Evolutionary conservation across 768 basidiomycete species (phyloP).

Genomic region (Nidularia sp.): DNA sequence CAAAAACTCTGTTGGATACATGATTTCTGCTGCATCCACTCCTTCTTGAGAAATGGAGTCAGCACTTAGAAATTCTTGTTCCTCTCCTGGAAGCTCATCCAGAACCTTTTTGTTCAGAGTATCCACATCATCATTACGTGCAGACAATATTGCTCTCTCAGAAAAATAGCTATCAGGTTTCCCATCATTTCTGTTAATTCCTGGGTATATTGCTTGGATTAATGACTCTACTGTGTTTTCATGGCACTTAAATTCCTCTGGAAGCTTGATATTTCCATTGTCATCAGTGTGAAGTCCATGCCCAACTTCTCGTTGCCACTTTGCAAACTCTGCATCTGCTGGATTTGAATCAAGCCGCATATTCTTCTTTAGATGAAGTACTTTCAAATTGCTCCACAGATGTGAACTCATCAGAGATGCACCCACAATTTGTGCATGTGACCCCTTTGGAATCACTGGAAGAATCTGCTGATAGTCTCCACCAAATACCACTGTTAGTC

Average conservation of each 20-base stretch:
- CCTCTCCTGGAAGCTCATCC: not conserved
- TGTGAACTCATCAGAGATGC: constrained; percentile 27
- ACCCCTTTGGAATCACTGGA: constrained; percentile 35
- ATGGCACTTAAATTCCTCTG: not conserved
- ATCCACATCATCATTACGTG: constrained; percentile 22
- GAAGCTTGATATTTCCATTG: constrained; percentile 3
- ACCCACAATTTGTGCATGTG: constrained; percentile 30
- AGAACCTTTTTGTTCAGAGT: constrained; percentile 17
- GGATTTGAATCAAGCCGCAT: constrained; percentile 31
- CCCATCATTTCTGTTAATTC: not conserved
- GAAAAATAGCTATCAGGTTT: not conserved
- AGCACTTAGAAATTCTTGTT: not conserved
- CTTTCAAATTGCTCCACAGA: constrained; percentile 28
- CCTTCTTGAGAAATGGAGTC: not conserved
- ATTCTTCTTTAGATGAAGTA: constrained; percentile 31
- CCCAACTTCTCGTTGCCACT: constrained; percentile 27
- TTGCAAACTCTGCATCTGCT: constrained; percentile 22
- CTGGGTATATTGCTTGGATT: not conserved
- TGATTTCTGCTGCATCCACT: too few species aligned
- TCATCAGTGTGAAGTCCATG: constrained; percentile 8
- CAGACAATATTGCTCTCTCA: not conserved
- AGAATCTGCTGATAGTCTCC: constrained; percentile 48
- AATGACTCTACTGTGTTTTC: not conserved
- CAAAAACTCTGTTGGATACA: too few species aligned
- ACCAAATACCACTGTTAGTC: constrained; percentile 39